Evolutionary conservation across 169 alveolate species (phyloP).

Genomic region (Eimeria acervulina): DNA sequence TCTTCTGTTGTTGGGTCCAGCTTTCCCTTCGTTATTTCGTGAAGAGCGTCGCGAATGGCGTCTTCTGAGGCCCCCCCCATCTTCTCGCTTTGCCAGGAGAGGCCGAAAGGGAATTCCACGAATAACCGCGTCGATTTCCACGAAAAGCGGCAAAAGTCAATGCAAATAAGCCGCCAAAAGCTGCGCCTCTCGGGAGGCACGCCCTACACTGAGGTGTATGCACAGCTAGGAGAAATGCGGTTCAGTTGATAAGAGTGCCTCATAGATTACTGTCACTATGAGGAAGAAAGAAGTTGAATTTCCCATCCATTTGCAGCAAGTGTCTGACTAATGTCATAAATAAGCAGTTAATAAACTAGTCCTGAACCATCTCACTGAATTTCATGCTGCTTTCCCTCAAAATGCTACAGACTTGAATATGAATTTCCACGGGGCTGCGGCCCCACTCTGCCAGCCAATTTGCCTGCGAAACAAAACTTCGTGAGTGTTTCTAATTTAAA

Average conservation of each 20-base stretch:
- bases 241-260: background rate
- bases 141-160: background rate
- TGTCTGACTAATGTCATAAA: background rate
- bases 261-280: background rate
- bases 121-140: background rate
- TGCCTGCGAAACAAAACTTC: background rate
- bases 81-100: background rate
- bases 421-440: background rate
- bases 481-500: background rate
- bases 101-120: background rate
- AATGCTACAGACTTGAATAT: background rate
- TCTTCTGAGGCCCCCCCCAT: slow-evolving; percentile 36
- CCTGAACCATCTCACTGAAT: background rate
- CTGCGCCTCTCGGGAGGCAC: background rate
- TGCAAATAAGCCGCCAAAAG: background rate
- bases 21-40: slow-evolving; percentile 15
- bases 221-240: background rate
- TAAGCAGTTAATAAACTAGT: background rate
- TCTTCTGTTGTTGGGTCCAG: slow-evolving; percentile 52
- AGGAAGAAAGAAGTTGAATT: background rate
- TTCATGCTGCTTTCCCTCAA: background rate
- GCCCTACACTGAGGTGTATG: background rate
- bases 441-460: background rate
- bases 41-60: background rate
- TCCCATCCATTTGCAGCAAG: background rate